Base-by-base conservation (phyloP, 2,329 filamentous ascomycete genomes). In the Aspergillus floridensis region DNA sequence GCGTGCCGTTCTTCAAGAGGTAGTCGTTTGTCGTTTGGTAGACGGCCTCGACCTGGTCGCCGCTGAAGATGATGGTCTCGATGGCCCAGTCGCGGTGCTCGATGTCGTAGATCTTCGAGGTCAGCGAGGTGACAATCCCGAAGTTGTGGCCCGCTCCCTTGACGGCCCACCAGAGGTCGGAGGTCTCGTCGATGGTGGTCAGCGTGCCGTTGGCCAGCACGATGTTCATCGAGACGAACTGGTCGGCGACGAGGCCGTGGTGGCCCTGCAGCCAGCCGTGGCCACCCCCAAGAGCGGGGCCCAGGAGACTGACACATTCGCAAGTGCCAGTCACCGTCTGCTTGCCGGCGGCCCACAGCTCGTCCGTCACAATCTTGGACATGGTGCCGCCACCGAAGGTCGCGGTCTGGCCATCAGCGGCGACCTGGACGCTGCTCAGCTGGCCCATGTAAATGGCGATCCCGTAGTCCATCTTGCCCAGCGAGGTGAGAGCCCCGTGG, bases 131-230 rank as follows among this genome's bases (percentile, higher is more conserved):
- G 16, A 86, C 80, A 56, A 86, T 79, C 46, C 84, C 84, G 59
- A 86, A 86, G 69, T 86, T 86, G 59, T 85, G 81, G 1, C 83
- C 84, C 2, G 83, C 84, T 4, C 84, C 84, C 52, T 76, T 75
- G 63, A 86, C 76, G 1, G 76, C 84, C 84, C 83, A 87, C 68
- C 77, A 86, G 8, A 86, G 76, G 38, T 86, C 83, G 0, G 79
- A 78, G 7, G 72, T 70, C 11, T 44, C 72, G 67, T 57, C 78
- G 1, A 82, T 70, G 0, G 73, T 78, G 6, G 69, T 59, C 50
- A 77, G 53, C 10, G 68, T 75, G 14, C 84, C 83, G 60, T 83
- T 71, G 5, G 82, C 81, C 0, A 84, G 74, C 0, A 85, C 82
- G 1, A 86, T 65, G 22, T 81, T 78, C 71, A 82, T 71, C 0